Evolutionary conservation across 2,329 filamentous ascomycete species (phyloP), one percentile per base, ranked within the genome.

Genomic region (Calonectria naviculata): DNA sequence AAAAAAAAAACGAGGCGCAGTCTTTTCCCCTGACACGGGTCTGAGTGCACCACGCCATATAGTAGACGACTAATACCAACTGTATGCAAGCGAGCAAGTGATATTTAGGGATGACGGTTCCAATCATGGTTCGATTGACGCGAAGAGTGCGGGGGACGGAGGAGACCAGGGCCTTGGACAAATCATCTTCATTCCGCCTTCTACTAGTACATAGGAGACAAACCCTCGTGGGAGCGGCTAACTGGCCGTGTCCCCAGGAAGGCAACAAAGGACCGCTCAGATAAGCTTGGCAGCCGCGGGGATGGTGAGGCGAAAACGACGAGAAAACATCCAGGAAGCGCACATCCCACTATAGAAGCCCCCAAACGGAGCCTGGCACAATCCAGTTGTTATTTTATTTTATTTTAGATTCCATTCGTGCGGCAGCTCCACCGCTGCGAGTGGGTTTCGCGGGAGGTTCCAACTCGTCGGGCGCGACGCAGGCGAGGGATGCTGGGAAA

Each of bases 371-470:
- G 21, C 41, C 26, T 60, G 29, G 17, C 8, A 44, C 34, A 49
- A 28, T 29, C 38, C 29, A n/a, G 13, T 56, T 49, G n/a, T 46
- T 12, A 21, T 24, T 12, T 24, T 21, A 24, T 21, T 46, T 46
- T 21, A 21, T 15, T 46, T 64, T 66, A 54, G 21, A 52, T 62
- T 29, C 41, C 24, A 42, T 29, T 36, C 34, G 26, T 65, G 44
- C 54, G 46, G 41, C 42, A 54, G 47, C 68, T 63, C 68, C 63
- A 66, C 63, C 9, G 19, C 24, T 24, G 26, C 29, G 62, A 41
- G 62, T 70, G 54, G 67, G 62, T 62, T 70, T 62, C 52, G 54
- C 67, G 54, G 67, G 67, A 70, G 62, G 67, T 66, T 62, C 67
- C 67, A 70, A 70, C 67, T 65, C 62, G 56, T 46, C 68, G 63